Conservation (phyloP, 768 basidiomycete species). For the Leucosporidium creatinivorum region DNA sequence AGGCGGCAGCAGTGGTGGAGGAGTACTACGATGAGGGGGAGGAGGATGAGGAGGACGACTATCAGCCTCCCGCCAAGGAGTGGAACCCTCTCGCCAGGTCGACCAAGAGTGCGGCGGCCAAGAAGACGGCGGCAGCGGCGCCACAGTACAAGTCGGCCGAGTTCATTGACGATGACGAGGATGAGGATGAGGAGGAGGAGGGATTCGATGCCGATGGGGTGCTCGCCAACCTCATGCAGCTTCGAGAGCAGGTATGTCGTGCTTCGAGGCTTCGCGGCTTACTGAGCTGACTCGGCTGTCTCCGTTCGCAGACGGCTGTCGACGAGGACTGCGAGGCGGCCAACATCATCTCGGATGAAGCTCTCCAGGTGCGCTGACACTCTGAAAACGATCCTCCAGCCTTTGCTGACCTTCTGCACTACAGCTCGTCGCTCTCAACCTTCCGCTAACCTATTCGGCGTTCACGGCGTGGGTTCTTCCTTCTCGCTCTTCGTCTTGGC, state of each 20-base stretch:
- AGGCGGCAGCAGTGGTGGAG: neutral
- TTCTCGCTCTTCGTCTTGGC: neutral
- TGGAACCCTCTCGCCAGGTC: too few species aligned
- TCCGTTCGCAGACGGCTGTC: slow-evolving; percentile 6
- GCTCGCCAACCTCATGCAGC: neutral
- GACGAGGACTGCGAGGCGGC: slow-evolving; percentile 7
- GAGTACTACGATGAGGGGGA: neutral
- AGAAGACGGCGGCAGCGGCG: neutral
- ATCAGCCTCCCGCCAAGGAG: neutral
- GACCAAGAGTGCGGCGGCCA: neutral
- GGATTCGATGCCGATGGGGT: too few species aligned
- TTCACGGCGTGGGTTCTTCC: slow-evolving; percentile 7
- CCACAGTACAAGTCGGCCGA: neutral
- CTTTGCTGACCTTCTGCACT: neutral
- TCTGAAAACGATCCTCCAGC: too few species aligned
- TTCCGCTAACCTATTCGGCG: slow-evolving; percentile 5
- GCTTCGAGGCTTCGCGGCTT: neutral
- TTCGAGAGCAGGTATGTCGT: slow-evolving; percentile 12
- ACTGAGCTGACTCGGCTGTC: too few species aligned
- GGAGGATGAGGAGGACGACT: neutral
- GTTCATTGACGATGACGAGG: slow-evolving; percentile 5
- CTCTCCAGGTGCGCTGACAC: slow-evolving; percentile 2
- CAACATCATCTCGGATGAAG: slow-evolving; percentile 10
- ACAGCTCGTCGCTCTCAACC: slow-evolving; percentile 14
- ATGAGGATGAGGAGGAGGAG: too few species aligned